Evolutionary conservation across 2,329 filamentous ascomycete species (phyloP), one percentile per base, ranked within the genome.

Genomic region (Phoma sp.): DNA sequence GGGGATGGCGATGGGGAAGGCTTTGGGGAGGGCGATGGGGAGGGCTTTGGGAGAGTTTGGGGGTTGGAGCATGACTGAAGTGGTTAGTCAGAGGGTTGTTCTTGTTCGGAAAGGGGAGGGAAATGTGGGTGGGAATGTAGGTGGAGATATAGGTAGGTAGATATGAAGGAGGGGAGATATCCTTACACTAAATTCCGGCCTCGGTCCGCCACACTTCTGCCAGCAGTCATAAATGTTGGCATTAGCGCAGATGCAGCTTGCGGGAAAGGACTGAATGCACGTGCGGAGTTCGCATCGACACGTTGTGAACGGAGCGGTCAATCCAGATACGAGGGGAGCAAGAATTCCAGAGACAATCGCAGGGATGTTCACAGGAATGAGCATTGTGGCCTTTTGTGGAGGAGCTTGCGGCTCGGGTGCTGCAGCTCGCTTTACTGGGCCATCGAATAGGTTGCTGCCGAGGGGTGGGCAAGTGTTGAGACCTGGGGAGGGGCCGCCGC

Each of bases 221-320:
- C 60, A 54, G 43, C 69, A 72, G 6, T 32, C 35, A 12, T 59
- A 22, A 22, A 62, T 65, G 9, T 52, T 57, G 9, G 55, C 58
- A 25, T 74, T 73, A 8, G 37, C 49, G 46, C 72, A 74, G 40
- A 67, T 57, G 57, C 72, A 74, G 13, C 62, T 64, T n/a, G 69
- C 48, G 7, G 72, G 71, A 55, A 57, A 71, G 8, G 58, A 21
- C 39, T 65, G 58, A 1, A 58, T 37, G 45, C 72, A 74, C 13
- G 45, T 38, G 12, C 50, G 37, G 4, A 46, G 15, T 4, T 70
- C 66, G 53, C 67, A 74, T 22, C 54, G 45, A 48, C 71, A 74
- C 25, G 10, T 22, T 19, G 35, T 37, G 1, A 21, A 5, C 1
- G 12, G 12, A 9, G 9, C 4, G 6, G 35, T 6, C 22, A 3